Evolutionary conservation across 495 filamentous ascomycete species (phyloP).

Genomic region (Chaetomium tenue): DNA sequence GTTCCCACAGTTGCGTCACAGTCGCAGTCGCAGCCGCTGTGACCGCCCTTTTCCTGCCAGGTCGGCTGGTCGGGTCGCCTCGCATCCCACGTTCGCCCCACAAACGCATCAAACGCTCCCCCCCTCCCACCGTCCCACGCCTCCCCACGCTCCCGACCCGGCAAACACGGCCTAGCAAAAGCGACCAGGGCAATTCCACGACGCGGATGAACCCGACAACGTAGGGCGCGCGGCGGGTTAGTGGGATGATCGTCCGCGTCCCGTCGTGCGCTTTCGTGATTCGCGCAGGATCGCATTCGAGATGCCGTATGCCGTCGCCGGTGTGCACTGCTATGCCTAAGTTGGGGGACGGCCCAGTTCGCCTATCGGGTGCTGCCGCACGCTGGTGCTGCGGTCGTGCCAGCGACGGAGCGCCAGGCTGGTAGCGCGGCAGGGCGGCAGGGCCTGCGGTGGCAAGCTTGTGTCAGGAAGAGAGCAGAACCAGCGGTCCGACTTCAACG

Average conservation of each 20-base stretch:
- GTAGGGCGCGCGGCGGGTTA: not conserved
- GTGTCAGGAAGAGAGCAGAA: too few relatives aligned
- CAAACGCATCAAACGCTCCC: not conserved
- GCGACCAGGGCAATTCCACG: not conserved
- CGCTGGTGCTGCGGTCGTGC: not conserved
- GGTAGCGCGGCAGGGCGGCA: too few relatives aligned
- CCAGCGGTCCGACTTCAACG: not conserved
- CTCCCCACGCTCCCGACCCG: not conserved
- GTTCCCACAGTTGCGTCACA: not conserved
- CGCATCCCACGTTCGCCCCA: not conserved
- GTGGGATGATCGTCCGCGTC: not conserved
- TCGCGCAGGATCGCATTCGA: not conserved
- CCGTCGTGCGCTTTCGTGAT: not conserved
- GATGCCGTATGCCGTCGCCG: not conserved
- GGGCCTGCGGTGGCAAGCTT: not conserved
- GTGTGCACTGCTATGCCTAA: not conserved
- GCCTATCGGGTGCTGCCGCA: conserved; percentile 8
- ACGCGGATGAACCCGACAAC: not conserved
- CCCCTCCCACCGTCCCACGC: not conserved
- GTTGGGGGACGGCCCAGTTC: not conserved
- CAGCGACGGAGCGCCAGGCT: not conserved
- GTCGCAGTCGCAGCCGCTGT: not conserved
- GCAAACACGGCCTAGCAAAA: not conserved
- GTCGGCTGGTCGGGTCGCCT: too few relatives aligned
- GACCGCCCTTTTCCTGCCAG: conserved; percentile 5